A percentile compares a stretch with the other conserved stretches of the same genome.
Conservation (phyloP, 2,329 filamentous ascomycete species). For the Neophaeococcomyces mojaviensis region DNA sequence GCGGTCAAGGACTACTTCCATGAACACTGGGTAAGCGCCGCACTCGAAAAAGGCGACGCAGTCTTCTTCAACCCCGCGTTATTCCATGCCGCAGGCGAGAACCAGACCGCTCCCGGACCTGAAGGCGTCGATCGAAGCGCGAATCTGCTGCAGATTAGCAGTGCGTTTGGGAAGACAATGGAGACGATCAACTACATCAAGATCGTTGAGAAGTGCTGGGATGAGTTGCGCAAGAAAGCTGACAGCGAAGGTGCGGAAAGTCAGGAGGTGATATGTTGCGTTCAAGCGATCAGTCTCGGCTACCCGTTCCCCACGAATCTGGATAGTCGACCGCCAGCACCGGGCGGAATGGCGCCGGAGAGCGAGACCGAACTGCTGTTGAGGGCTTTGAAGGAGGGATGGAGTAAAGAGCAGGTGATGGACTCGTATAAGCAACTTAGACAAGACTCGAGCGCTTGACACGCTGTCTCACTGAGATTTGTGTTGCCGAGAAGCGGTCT, state of each 20-base stretch:
- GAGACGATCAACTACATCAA: conserved; percentile 50
- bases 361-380: conserved; percentile 50
- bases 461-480: no score
- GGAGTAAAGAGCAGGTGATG: conserved; percentile 36
- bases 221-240: conserved; percentile 34
- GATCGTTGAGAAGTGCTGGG: conserved; percentile 47
- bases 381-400: conserved; percentile 37
- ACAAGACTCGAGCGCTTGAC: conserved; percentile 27
- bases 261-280: conserved; percentile 35
- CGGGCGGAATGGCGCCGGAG: conserved; percentile 52
- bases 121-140: conserved; percentile 45
- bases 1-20: conserved; percentile 51
- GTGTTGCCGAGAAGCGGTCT: no score
- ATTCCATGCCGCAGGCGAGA: conserved; percentile 57
- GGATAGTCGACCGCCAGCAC: conserved; percentile 48
- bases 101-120: conserved; percentile 32
- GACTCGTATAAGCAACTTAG: conserved; percentile 33
- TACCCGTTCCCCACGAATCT: conserved; percentile 59
- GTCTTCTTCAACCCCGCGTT: conserved; percentile 59
- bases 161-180: conserved; percentile 58
- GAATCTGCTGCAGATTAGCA: conserved; percentile 57
- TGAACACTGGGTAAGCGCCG: conserved; percentile 45
- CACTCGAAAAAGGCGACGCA: conserved; percentile 50
- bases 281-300: conserved; percentile 48
- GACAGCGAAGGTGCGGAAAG: conserved; percentile 47